These are phyloP conservation scores for Sordaria brevicollis DNA, from an alignment of 495 filamentous ascomycete genomes.

Conservation along the genomic window DNA sequence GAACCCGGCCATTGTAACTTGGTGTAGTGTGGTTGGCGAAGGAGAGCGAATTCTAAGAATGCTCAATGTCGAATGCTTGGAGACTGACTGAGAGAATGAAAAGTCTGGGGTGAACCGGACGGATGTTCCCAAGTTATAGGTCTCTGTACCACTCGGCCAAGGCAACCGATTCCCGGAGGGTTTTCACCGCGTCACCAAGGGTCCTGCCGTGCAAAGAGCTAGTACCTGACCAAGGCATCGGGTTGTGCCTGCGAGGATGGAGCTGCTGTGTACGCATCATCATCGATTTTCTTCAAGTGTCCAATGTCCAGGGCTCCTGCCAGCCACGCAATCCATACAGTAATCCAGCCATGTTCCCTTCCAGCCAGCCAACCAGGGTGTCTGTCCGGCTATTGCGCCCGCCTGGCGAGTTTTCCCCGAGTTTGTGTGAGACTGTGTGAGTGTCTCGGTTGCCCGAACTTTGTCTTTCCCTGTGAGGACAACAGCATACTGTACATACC, in stretches of 20 bases:
- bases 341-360: not conserved
- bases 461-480: not conserved
- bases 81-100: not conserved
- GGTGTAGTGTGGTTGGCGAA: not conserved
- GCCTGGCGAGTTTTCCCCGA: not conserved
- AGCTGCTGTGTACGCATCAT: not conserved
- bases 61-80: not conserved
- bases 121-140: not conserved
- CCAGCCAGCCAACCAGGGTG: not conserved
- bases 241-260: not conserved
- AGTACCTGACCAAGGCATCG: not conserved
- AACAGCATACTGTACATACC: too few relatives aligned
- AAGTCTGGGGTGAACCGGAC: not conserved
- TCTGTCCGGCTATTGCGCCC: not conserved
- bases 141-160: not conserved
- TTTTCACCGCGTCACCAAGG: not conserved
- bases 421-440: too few relatives aligned
- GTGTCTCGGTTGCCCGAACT: not conserved
- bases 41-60: not conserved
- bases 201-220: not conserved
- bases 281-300: not conserved
- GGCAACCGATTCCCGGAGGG: not conserved
- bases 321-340: not conserved
- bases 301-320: not conserved
- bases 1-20: conserved; percentile 5